phyloP scores from a whole-genome alignment of 225 moss, liverwort and hornwort species.

The Ulota crispa region DNA sequence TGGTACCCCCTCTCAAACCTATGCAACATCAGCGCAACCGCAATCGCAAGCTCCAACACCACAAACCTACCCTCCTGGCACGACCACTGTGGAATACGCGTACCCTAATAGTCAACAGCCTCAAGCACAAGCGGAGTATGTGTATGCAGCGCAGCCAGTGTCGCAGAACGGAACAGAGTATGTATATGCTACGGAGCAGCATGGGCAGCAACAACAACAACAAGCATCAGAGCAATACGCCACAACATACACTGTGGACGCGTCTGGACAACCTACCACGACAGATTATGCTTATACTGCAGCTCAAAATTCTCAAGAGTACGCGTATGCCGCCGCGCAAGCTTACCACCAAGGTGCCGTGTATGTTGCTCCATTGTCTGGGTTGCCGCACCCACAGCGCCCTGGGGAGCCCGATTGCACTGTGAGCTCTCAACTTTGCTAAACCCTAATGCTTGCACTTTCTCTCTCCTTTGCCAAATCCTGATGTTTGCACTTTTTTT shows the following conservation, averaged over 20 bases:
- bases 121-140: constrained; percentile 42
- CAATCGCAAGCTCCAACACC: not conserved
- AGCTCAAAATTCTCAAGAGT: constrained; percentile 41
- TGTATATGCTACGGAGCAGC: constrained; percentile 32
- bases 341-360: constrained; percentile 41
- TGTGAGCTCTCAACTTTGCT: constrained; percentile 25
- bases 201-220: too few species aligned
- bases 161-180: constrained; percentile 39
- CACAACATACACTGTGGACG: constrained; percentile 23
- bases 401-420: constrained; percentile 86
- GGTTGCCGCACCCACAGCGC: constrained; percentile 73
- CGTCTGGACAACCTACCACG: constrained; percentile 32
- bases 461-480: too few species aligned
- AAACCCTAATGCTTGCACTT: too few species aligned
- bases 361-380: constrained; percentile 11
- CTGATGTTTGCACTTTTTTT: too few species aligned
- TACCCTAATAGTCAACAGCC: constrained; percentile 31
- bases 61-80: constrained; percentile 20
- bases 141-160: constrained; percentile 26
- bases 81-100: constrained; percentile 24
- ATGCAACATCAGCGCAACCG: constrained; percentile 16
- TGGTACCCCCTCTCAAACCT: constrained; percentile 6
- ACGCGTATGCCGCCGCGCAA: constrained; percentile 37
- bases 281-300: constrained; percentile 34
- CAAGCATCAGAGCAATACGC: constrained; percentile 30